These are phyloP conservation scores for Boletus tomentosulus DNA, from an alignment of 768 basidiomycete species.

Conservation along the genomic window DNA sequence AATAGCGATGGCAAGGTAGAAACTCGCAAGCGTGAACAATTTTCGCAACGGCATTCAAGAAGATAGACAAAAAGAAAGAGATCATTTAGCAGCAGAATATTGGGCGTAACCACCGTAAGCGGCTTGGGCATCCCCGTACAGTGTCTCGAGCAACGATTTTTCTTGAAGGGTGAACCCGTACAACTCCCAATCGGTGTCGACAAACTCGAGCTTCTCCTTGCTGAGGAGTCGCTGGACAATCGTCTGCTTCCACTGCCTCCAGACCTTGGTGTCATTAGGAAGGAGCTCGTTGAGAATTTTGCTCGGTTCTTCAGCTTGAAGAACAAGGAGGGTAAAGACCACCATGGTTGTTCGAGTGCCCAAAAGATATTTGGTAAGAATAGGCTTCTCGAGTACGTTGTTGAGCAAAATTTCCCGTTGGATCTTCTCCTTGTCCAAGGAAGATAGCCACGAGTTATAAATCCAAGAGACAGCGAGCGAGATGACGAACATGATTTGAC, in stretches of 20 bases:
- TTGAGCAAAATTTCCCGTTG: conserved; percentile 24
- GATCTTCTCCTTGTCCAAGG: conserved; percentile 34
- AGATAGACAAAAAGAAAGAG: background rate
- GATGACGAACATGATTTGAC: conserved; percentile 34
- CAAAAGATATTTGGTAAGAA: conserved; percentile 22
- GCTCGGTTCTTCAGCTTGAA: conserved; percentile 17
- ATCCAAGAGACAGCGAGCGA: conserved; percentile 34
- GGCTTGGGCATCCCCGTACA: conserved; percentile 20
- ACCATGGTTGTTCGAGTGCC: conserved; percentile 27
- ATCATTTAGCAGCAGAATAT: conserved; percentile 8
- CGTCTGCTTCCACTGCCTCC: conserved; percentile 24
- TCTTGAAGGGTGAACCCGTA: conserved; percentile 14
- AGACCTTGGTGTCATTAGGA: conserved; percentile 29
- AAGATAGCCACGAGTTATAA: conserved; percentile 35
- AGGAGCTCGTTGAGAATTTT: conserved; percentile 22
- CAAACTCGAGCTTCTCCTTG: conserved; percentile 24
- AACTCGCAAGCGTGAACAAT: background rate
- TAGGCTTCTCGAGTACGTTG: conserved; percentile 20
- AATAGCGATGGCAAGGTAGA: background rate
- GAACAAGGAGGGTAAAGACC: conserved; percentile 21
- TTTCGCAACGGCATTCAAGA: background rate
- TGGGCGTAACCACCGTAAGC: conserved; percentile 25
- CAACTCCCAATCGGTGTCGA: conserved; percentile 20
- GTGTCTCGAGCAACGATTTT: conserved; percentile 17
- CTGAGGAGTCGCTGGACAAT: conserved; percentile 13